Evolutionary conservation across 495 filamentous ascomycete species (phyloP), one percentile per base, ranked within the genome.

Genomic region (Neurospora sp.): DNA sequence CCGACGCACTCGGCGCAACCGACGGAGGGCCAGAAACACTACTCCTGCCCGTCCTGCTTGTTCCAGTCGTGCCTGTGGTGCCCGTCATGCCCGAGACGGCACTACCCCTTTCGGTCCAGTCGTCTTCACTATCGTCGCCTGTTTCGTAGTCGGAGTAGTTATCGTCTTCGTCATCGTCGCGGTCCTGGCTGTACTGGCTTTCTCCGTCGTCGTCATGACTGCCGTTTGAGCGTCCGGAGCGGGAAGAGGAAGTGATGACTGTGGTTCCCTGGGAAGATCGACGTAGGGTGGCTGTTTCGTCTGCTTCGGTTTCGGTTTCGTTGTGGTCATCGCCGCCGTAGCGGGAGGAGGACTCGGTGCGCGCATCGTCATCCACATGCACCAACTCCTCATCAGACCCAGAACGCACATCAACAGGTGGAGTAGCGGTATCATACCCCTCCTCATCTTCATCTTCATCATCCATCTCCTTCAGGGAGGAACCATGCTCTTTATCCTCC

Each of bases 201-300:
- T 65, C 53, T 8, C 6, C 14, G 22, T 65, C 48, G 22, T 31
- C 27, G 14, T 61, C 14, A 3, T 65, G 53, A 6, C 53, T 65
- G 3, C 14, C 27, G 7, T 37, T 35, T 35, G 53, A 65, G 12
- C 53, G 53, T 1, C 27, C 27, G 14, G 53, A 65, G 12, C 27
- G 22, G 3, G 53, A 65, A 17, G 90, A 90, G 74, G 90, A 89
- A 10, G 91, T 91, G 75, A 85, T 82, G 48, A 86, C 83, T 44
- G 83, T 86, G 69, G 82, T 84, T 0, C 78, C 81, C 0, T 77
- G 71, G 71, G 80, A 82, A 5, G 78, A 77, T 45, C 78, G 70
- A 20, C 82, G 73, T 9, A 78, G 74, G 2, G 75, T 79, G 16
- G 74, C 77, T 1, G 75, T 72, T 39, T 84, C 81, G 71, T 65